These are phyloP conservation scores for Gloeostereum incarnatum DNA, from an alignment of 768 basidiomycete species.

Conservation along the genomic window DNA sequence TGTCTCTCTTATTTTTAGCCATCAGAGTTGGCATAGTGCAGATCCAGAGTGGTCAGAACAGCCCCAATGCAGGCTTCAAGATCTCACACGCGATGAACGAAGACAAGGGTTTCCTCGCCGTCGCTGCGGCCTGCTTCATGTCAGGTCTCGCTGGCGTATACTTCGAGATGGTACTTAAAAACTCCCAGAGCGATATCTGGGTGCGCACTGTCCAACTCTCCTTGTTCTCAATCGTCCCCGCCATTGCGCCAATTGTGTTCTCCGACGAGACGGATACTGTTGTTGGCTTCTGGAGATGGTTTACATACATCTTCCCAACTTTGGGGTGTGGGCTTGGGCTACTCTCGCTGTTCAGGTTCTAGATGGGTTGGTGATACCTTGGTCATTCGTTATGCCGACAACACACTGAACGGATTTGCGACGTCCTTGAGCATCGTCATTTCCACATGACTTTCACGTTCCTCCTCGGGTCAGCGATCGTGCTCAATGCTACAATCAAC, in stretches of 20 bases:
- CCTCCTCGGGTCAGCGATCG: constrained; percentile 72
- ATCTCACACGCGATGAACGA: constrained; percentile 61
- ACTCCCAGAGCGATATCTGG: constrained; percentile 86
- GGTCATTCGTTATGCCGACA: constrained; percentile 92
- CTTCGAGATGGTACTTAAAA: constrained; percentile 96
- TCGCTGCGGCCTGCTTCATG: constrained; percentile 86
- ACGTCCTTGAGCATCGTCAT: constrained; percentile 92
- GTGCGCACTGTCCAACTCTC: constrained; percentile 95
- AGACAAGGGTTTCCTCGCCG: constrained; percentile 82
- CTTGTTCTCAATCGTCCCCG: constrained; percentile 87
- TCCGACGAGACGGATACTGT: constrained; percentile 26
- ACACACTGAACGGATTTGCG: constrained; percentile 91
- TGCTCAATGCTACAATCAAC: constrained; percentile 83
- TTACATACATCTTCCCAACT: constrained; percentile 68
- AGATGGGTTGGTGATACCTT: constrained; percentile 86
- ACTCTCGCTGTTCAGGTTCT: constrained; percentile 84
- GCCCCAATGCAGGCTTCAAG: constrained; percentile 14
- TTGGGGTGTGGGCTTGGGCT: constrained; percentile 87
- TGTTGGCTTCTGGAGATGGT: constrained; percentile 19
- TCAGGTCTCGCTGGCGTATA: constrained; percentile 96
- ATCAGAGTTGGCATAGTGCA: constrained; percentile 87
- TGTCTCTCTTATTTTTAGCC: constrained; percentile 76
- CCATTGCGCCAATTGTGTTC: constrained; percentile 69
- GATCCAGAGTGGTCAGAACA: constrained; percentile 47
- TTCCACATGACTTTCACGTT: constrained; percentile 80